phyloP scores from a whole-genome alignment of 2,329 filamentous ascomycete species.

The Arthrobotrys sphaeroides region DNA sequence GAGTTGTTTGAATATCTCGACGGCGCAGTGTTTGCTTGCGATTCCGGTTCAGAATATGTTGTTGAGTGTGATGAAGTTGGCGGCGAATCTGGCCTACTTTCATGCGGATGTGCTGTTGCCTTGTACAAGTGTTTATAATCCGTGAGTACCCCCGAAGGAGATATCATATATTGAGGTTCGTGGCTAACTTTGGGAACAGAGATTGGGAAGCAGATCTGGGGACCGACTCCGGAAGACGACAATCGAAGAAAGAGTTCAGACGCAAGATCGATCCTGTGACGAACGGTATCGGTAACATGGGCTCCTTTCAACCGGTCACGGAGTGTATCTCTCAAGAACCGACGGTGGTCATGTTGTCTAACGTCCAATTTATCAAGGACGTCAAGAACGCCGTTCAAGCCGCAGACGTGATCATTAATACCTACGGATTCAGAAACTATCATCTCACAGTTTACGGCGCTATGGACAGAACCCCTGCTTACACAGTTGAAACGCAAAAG shows the following conservation, averaged over 20 bases:
- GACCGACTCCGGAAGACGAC: constrained; percentile 68
- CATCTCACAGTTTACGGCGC: constrained; percentile 72
- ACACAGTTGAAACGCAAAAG: constrained; percentile 69
- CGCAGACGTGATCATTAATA: constrained; percentile 72
- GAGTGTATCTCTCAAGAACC: constrained; percentile 69
- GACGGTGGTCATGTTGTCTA: constrained; percentile 73
- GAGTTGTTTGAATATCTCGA: constrained; percentile 65
- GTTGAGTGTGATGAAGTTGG: constrained; percentile 64
- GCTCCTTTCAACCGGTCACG: constrained; percentile 70
- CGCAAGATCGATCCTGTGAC: constrained; percentile 73
- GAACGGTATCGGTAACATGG: constrained; percentile 73
- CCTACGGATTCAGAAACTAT: constrained; percentile 73
- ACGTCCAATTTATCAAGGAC: constrained; percentile 70
- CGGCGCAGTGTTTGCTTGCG: constrained; percentile 65
- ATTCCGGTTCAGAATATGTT: constrained; percentile 66
- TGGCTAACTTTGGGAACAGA: constrained; percentile 7
- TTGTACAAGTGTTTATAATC: constrained; percentile 71
- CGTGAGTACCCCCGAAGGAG: constrained; percentile 58
- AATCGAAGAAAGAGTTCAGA: constrained; percentile 68
- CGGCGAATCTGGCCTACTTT: constrained; percentile 64
- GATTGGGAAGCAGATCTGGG: constrained; percentile 72
- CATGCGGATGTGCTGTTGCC: constrained; percentile 71
- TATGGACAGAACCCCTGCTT: constrained; percentile 71
- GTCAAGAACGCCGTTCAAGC: constrained; percentile 73
- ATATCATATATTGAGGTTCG: not conserved